These are phyloP conservation scores for Perkinsus chesapeaki DNA, from an alignment of 169 alveolate genomes.

Conservation along the genomic window DNA sequence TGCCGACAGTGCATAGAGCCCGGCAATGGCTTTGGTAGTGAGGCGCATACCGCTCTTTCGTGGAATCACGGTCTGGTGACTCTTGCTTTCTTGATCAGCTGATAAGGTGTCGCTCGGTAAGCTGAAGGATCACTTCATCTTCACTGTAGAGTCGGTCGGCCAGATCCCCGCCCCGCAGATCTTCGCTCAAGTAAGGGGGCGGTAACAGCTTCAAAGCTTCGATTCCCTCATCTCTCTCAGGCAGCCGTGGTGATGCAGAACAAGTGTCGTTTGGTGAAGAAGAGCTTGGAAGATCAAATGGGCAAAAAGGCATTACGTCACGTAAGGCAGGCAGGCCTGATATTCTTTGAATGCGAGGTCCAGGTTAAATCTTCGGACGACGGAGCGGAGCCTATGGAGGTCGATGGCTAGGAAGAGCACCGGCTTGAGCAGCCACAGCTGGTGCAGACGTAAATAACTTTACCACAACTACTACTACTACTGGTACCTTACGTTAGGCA, in stretches of 20 bases:
- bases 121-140: constrained; percentile 28
- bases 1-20: constrained; percentile 80
- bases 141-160: constrained; percentile 36
- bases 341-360: neutral
- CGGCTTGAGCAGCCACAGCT: neutral
- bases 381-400: neutral
- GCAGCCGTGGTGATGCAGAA: neutral
- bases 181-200: neutral
- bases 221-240: neutral
- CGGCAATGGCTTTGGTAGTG: neutral
- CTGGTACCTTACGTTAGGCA: neutral
- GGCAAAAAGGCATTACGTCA: neutral
- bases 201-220: neutral
- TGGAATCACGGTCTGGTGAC: neutral
- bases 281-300: neutral
- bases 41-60: neutral
- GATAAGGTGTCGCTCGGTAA: constrained; percentile 23
- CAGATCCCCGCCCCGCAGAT: constrained; percentile 16
- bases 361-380: neutral
- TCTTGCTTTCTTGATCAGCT: neutral
- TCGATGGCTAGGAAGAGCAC: neutral
- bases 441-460: neutral
- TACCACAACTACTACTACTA: neutral
- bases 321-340: neutral
- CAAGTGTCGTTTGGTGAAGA: neutral